Percentiles rank a stretch among this genome's conserved stretches.
These are phyloP conservation scores for Apophysomyces trapeziformis DNA, from an alignment of 371 early-diverging fungal species.

Conservation along the genomic window DNA sequence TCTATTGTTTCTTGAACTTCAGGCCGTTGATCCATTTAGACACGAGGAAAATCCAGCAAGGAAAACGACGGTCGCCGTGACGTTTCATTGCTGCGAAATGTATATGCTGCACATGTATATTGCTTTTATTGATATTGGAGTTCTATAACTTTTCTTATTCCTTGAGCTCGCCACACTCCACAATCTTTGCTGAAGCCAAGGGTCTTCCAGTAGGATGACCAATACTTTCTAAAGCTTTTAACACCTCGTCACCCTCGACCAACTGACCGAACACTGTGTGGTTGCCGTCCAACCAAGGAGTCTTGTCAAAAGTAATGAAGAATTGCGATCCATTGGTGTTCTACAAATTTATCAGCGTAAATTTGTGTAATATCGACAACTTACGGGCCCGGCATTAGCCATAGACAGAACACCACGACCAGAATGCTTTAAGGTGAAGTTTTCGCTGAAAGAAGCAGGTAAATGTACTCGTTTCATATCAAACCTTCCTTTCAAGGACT, in stretches of 20 bases:
- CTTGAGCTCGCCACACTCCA: slow-evolving; percentile 81
- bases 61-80: not conserved
- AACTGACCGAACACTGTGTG: slow-evolving; percentile 93
- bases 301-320: slow-evolving; percentile 78
- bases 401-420: slow-evolving; percentile 87
- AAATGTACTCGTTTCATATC: not conserved
- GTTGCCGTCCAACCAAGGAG: slow-evolving; percentile 92
- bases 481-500: slow-evolving; percentile 19
- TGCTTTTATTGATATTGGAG: no score
- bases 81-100: not conserved
- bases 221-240: slow-evolving; percentile 77
- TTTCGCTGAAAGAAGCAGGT: slow-evolving; percentile 74
- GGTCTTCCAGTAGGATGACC: slow-evolving; percentile 77
- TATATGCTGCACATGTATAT: not conserved
- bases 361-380: slow-evolving; percentile 11
- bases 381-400: slow-evolving; percentile 93
- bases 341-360: slow-evolving; percentile 22
- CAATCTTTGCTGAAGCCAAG: slow-evolving; percentile 67
- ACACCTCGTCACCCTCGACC: slow-evolving; percentile 78
- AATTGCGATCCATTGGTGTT: slow-evolving; percentile 98
- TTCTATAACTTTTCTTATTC: slow-evolving; percentile 28
- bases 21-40: not conserved
- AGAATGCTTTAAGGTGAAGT: slow-evolving; percentile 91
- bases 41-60: not conserved
- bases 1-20: slow-evolving; percentile 30